phyloP scores from a whole-genome alignment of 805 yeast genomes.

The Saccharomycopsis schoenii region DNA sequence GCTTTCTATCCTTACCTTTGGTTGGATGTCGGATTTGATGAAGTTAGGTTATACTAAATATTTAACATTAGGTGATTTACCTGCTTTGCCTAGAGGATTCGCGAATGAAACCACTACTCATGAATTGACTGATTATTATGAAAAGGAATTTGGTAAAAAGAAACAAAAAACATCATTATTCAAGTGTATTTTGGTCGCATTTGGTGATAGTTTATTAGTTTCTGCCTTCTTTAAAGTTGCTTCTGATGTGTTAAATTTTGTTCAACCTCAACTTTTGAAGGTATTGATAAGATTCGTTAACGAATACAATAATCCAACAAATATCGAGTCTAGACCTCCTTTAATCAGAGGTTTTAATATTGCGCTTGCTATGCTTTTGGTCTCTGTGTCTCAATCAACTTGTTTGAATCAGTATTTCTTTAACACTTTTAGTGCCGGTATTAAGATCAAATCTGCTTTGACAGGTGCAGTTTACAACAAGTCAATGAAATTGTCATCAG shows the following conservation, averaged over 20 bases:
- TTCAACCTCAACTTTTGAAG: conserved; percentile 79
- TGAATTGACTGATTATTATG: conserved; percentile 52
- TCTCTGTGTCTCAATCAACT: conserved; percentile 70
- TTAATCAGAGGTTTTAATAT: conserved; percentile 67
- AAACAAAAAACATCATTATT: conserved; percentile 39
- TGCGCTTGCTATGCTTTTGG: conserved; percentile 62
- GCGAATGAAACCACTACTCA: conserved; percentile 43
- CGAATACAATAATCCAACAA: conserved; percentile 31
- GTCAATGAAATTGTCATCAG: conserved; percentile 58
- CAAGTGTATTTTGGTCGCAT: conserved; percentile 55
- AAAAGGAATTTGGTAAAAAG: conserved; percentile 30
- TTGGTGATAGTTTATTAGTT: conserved; percentile 56
- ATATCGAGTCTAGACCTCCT: conserved; percentile 36
- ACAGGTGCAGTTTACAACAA: conserved; percentile 61
- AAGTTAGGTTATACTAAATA: conserved; percentile 58
- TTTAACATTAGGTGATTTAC: conserved; percentile 55
- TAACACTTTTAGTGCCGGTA: conserved; percentile 64
- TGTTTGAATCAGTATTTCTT: conserved; percentile 72
- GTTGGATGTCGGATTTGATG: conserved; percentile 89
- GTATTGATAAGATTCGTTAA: conserved; percentile 56
- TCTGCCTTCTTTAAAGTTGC: conserved; percentile 35
- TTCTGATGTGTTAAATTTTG: conserved; percentile 70
- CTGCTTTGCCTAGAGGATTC: conserved; percentile 61
- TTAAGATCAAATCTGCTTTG: conserved; percentile 62
- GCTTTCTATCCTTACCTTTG: conserved; percentile 67